Evolutionary conservation across 306 rosid genomes (phyloP).

Genomic region (Neltuma alba): DNA sequence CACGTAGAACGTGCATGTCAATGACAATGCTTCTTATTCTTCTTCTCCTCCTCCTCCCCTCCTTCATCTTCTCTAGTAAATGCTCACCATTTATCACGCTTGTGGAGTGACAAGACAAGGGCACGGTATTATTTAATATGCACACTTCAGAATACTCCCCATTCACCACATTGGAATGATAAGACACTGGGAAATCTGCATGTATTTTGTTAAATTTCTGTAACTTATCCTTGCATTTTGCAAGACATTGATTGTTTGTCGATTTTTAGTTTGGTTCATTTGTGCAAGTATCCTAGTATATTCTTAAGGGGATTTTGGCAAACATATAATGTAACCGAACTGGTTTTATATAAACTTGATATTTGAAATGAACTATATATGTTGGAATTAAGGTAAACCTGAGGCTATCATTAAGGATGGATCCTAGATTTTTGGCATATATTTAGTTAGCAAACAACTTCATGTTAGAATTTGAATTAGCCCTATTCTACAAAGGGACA

Average conservation of each 20-base stretch:
- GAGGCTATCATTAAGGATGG: not conserved
- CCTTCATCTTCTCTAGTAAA: not conserved
- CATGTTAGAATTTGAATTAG: not conserved
- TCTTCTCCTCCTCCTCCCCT: not conserved
- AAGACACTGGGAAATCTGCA: not conserved
- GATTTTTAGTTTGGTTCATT: not conserved
- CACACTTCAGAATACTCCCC: not conserved
- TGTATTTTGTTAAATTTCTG: not conserved
- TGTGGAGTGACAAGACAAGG: not conserved
- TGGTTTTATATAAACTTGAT: not conserved
- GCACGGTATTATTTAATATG: not conserved
- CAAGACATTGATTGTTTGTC: not conserved
- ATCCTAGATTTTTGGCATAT: slow-evolving; percentile 23
- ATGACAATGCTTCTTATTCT: not conserved
- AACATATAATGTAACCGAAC: not conserved
- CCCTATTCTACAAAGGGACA: not conserved
- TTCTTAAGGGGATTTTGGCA: not conserved
- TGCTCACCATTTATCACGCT: not conserved
- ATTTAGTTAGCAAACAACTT: not conserved
- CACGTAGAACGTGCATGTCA: not conserved
- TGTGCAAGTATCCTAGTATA: not conserved
- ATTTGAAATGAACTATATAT: not conserved
- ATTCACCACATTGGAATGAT: not conserved
- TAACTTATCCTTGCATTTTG: not conserved
- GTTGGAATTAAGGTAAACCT: not conserved